Evolutionary conservation across 441 rosid genomes (phyloP).

Genomic region (Gossypium davidsonii): DNA sequence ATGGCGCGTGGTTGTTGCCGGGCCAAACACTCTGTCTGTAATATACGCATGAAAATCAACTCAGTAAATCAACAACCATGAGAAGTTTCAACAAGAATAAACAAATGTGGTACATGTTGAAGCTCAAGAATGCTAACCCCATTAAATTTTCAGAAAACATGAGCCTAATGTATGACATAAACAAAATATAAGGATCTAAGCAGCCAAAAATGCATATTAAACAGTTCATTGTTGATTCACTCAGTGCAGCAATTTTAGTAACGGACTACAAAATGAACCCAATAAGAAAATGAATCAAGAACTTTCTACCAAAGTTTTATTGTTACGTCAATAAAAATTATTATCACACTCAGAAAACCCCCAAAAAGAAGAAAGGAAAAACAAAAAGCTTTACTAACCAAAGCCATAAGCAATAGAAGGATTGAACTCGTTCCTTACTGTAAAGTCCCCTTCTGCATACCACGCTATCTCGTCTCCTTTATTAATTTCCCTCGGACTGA

Average conservation of each 20-base stretch:
- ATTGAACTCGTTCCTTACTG: slow-evolving; percentile 74
- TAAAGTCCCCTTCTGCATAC: slow-evolving; percentile 81
- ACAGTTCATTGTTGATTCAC: neutral
- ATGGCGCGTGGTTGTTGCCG: slow-evolving; percentile 85
- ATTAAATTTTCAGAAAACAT: neutral
- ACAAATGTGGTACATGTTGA: neutral
- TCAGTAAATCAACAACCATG: slow-evolving; percentile 2
- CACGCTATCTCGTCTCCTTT: slow-evolving; percentile 90
- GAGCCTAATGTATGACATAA: neutral
- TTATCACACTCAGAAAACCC: neutral
- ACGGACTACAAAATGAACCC: neutral
- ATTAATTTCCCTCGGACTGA: slow-evolving; percentile 68
- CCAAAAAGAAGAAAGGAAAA: neutral
- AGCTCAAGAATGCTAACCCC: neutral
- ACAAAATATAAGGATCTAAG: neutral
- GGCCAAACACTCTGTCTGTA: slow-evolving; percentile 90
- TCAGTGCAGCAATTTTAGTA: neutral
- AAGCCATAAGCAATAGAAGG: slow-evolving; percentile 66
- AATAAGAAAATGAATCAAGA: neutral
- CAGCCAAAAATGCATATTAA: neutral
- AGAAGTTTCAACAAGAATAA: neutral
- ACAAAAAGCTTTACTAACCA: slow-evolving; percentile 40
- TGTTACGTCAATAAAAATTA: neutral
- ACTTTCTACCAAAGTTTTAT: neutral
- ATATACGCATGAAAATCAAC: neutral